These are phyloP conservation scores for Orobanche coerulescens DNA, from an alignment of 257 asterid species.

Conservation along the genomic window DNA sequence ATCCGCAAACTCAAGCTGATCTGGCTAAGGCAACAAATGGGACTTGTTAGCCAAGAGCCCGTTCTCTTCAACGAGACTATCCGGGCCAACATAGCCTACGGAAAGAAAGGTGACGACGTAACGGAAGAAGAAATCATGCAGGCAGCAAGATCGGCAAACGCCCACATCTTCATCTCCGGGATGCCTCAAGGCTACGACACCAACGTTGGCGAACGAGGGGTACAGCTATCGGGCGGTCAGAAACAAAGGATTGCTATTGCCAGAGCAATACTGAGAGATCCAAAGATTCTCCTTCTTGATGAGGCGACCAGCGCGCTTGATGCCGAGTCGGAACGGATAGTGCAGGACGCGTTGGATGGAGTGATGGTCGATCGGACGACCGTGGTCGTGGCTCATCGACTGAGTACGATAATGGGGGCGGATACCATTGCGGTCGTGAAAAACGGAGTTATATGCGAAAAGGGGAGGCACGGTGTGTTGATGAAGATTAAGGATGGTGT, in stretches of 20 bases:
- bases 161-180: conserved; percentile 59
- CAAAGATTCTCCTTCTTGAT: conserved; percentile 54
- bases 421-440: conserved; percentile 65
- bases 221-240: conserved; percentile 70
- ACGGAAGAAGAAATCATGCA: conserved; percentile 56
- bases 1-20: conserved; percentile 37
- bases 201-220: conserved; percentile 61
- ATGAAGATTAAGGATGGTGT: conserved; percentile 51
- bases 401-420: conserved; percentile 57
- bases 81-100: conserved; percentile 58
- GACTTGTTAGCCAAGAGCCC: conserved; percentile 81
- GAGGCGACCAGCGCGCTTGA: conserved; percentile 82
- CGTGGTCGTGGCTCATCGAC: conserved; percentile 62
- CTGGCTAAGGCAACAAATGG: conserved; percentile 81
- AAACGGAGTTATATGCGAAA: conserved; percentile 57
- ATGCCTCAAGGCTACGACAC: conserved; percentile 69
- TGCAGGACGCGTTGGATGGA: conserved; percentile 58
- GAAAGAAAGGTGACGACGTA: conserved; percentile 42
- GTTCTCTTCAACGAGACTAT: conserved; percentile 73
- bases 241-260: conserved; percentile 71
- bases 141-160: conserved; percentile 63
- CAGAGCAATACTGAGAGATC: conserved; percentile 57
- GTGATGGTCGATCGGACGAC: conserved; percentile 74
- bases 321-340: conserved; percentile 60
- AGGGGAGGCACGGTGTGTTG: conserved; percentile 56